Percentiles rank a stretch among this genome's conserved stretches.
Conservation (phyloP, 2,329 filamentous ascomycete genomes). For the Beauveria australis region DNA sequence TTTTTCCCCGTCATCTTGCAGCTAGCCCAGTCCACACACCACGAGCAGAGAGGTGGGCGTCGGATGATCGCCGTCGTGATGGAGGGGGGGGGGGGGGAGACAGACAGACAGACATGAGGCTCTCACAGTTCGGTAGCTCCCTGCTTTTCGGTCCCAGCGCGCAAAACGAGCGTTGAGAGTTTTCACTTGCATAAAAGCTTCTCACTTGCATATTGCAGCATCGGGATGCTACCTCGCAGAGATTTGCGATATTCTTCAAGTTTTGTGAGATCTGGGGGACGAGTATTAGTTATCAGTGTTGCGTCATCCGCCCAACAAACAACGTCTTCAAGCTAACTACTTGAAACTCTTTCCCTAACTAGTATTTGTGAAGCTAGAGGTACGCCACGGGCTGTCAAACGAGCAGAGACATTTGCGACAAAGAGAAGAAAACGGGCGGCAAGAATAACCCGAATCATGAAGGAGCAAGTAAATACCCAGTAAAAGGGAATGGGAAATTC, state of each 20-base stretch:
- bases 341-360: neutral
- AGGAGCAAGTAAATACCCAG: neutral
- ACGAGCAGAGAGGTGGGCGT: neutral
- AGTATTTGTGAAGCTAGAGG: neutral
- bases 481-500: neutral
- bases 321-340: slow-evolving; percentile 1
- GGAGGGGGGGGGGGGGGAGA: neutral
- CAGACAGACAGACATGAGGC: neutral
- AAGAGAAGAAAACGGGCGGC: neutral
- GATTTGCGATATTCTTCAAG: neutral
- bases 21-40: neutral
- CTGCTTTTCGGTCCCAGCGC: neutral
- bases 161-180: neutral
- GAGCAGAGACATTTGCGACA: neutral
- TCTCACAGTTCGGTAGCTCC: neutral
- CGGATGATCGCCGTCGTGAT: neutral
- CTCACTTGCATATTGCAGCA: neutral
- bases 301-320: neutral
- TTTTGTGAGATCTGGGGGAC: neutral
- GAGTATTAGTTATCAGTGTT: neutral
- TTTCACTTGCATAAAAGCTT: neutral
- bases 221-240: neutral
- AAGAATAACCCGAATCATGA: neutral
- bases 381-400: neutral
- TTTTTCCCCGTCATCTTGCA: neutral